Conservation (phyloP, 371 early-diverging fungal species). For the Rhizopus arrhizus region DNA sequence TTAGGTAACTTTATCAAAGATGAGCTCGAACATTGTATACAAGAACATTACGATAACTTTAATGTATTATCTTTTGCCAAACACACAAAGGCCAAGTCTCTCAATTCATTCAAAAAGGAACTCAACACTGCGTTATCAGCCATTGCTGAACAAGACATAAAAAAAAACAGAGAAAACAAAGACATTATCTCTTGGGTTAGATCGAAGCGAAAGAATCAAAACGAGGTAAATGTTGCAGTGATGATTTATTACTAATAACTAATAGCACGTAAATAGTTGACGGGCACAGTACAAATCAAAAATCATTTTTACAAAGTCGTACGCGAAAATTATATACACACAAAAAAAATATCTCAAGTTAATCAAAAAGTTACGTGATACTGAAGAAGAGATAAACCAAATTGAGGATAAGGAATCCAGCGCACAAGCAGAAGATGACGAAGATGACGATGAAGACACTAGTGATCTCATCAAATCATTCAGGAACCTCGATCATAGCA, state of each 20-base stretch:
- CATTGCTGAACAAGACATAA: background rate
- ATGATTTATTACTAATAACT: background rate
- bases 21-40: background rate
- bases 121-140: background rate
- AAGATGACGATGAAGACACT: too few relatives aligned
- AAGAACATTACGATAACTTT: background rate
- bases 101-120: constrained; percentile 5
- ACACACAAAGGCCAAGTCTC: background rate
- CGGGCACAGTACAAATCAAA: constrained; percentile 4
- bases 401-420: background rate
- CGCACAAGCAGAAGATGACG: constrained; percentile 12
- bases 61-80: background rate
- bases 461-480: background rate
- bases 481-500: background rate
- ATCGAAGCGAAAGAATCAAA: constrained; percentile 6
- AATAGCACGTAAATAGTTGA: constrained; percentile 3
- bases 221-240: constrained; percentile 7
- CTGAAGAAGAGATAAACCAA: background rate
- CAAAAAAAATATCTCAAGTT: background rate
- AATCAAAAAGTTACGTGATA: background rate
- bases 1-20: too few relatives aligned
- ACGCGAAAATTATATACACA: constrained; percentile 1
- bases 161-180: constrained; percentile 7
- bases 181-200: constrained; percentile 2
- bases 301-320: background rate